Evolutionary conservation across 345 rosid genomes (phyloP).

Genomic region (Salix viminalis): DNA sequence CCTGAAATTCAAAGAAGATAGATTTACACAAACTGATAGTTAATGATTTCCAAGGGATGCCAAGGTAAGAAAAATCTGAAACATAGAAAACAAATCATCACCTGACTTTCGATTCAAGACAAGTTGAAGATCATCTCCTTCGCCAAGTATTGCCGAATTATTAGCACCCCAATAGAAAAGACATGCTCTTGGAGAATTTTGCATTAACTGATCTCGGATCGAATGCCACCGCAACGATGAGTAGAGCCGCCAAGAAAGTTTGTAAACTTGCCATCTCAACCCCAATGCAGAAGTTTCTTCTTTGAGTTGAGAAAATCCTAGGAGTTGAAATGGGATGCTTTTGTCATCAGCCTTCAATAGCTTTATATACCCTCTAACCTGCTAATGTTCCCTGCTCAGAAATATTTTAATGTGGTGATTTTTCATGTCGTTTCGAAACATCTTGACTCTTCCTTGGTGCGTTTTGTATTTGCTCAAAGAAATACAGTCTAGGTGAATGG

Average conservation of each 20-base stretch:
- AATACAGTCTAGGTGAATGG: neutral
- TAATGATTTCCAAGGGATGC: neutral
- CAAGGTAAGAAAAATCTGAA: neutral
- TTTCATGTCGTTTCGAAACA: neutral
- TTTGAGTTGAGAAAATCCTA: neutral
- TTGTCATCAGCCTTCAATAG: neutral
- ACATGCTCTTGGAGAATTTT: constrained; percentile 46
- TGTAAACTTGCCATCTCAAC: constrained; percentile 36
- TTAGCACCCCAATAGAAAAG: constrained; percentile 56
- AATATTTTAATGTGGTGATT: too few relatives aligned
- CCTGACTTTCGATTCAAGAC: constrained; percentile 60
- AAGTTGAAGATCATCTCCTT: constrained; percentile 47
- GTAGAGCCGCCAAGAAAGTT: constrained; percentile 25
- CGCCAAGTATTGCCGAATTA: constrained; percentile 31
- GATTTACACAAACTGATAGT: neutral
- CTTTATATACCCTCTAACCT: neutral
- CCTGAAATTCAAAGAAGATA: constrained; percentile 27
- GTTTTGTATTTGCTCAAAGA: neutral
- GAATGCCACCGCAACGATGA: constrained; percentile 28
- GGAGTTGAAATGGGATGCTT: constrained; percentile 22
- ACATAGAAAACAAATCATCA: constrained; percentile 3
- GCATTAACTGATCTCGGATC: constrained; percentile 40
- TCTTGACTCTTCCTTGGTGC: neutral
- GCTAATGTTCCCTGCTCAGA: neutral
- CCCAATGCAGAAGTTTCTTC: neutral